phyloP scores from a whole-genome alignment of 352 stramenopile genomes.

The Phytophthora crassamura region DNA sequence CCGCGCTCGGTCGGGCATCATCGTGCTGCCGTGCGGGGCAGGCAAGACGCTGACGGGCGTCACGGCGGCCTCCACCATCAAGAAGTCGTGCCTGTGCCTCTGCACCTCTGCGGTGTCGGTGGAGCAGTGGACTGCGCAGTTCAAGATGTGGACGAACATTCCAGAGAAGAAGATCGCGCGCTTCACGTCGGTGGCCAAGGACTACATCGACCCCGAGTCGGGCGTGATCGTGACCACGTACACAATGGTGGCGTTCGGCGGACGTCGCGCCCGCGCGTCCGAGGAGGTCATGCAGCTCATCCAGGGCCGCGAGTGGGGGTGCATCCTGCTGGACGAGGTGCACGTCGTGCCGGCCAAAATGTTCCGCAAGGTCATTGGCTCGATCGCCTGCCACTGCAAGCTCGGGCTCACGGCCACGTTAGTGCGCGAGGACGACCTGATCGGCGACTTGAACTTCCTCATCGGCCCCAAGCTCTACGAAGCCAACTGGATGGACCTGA shows the following conservation, averaged over 20 bases:
- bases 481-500: slow-evolving; percentile 99
- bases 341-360: slow-evolving; percentile 99
- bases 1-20: slow-evolving; percentile 98
- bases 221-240: slow-evolving; percentile 98
- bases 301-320: slow-evolving; percentile 97
- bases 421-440: slow-evolving; percentile 99
- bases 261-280: slow-evolving; percentile 91
- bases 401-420: slow-evolving; percentile 99
- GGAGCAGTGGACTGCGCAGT: slow-evolving; percentile 98
- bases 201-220: slow-evolving; percentile 83
- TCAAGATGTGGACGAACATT: slow-evolving; percentile 98
- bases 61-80: slow-evolving; percentile 96
- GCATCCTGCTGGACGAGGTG: slow-evolving; percentile 97
- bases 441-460: slow-evolving; percentile 99
- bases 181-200: slow-evolving; percentile 84
- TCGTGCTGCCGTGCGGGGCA: slow-evolving; percentile 98
- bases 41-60: slow-evolving; percentile 91
- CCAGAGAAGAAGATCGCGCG: slow-evolving; percentile 86
- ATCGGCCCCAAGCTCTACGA: slow-evolving; percentile 97
- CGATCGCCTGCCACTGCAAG: slow-evolving; percentile 97
- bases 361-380: slow-evolving; percentile 96
- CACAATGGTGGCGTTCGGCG: slow-evolving; percentile 96
- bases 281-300: slow-evolving; percentile 98
- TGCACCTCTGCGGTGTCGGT: slow-evolving; percentile 98
- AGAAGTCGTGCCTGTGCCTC: slow-evolving; percentile 97